A percentile compares a stretch with the other conserved stretches of the same genome.
Evolutionary conservation across 257 asterid species (phyloP).

Genomic region (Avicennia marina): DNA sequence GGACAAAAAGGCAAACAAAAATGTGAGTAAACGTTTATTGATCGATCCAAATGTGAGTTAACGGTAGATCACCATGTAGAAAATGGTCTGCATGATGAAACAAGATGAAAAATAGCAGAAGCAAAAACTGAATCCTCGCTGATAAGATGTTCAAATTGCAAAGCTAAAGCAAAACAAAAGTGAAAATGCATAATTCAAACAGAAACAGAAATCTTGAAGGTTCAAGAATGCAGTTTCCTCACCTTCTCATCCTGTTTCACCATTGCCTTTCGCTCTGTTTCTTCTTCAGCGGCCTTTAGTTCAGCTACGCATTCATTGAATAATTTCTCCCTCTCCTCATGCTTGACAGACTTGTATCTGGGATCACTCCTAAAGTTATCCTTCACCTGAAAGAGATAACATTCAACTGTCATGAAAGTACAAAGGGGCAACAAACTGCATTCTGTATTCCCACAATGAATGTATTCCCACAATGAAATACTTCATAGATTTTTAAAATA

Average conservation of each 20-base stretch:
- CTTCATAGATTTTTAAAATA: background rate
- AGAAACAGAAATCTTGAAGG: background rate
- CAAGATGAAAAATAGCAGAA: background rate
- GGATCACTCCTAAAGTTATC: conserved; percentile 78
- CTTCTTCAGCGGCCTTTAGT: conserved; percentile 78
- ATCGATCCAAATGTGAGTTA: background rate
- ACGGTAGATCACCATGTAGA: background rate
- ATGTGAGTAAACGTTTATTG: too few relatives aligned
- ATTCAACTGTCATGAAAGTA: conserved; percentile 4
- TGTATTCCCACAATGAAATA: background rate
- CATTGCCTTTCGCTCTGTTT: conserved; percentile 46
- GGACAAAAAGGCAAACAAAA: too few relatives aligned
- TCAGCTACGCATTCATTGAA: conserved; percentile 71
- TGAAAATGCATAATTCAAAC: conserved; percentile 8
- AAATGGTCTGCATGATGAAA: background rate
- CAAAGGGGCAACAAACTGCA: conserved; percentile 3
- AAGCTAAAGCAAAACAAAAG: too few relatives aligned
- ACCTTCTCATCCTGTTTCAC: conserved; percentile 80
- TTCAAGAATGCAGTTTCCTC: conserved; percentile 17
- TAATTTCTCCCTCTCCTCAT: conserved; percentile 77
- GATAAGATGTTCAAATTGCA: too few relatives aligned
- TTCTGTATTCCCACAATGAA: too few relatives aligned
- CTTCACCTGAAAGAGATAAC: conserved; percentile 66
- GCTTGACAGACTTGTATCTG: conserved; percentile 80
- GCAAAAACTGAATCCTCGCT: background rate